These are phyloP conservation scores for Candida endomychidarum DNA, from an alignment of 805 yeast species.

Conservation along the genomic window DNA sequence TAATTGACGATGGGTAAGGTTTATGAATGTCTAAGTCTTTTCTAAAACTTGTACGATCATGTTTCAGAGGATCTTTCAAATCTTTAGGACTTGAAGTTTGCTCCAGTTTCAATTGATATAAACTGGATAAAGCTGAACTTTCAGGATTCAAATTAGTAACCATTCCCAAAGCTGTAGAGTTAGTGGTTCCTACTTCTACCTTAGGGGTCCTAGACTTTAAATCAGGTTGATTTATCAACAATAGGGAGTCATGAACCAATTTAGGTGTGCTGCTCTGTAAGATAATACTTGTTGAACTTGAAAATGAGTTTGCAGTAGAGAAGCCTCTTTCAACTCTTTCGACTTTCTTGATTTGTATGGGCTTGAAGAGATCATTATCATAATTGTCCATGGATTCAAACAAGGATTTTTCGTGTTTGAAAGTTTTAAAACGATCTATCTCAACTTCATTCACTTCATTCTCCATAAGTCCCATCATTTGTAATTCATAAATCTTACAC, in stretches of 20 bases:
- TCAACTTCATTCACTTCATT: constrained; percentile 74
- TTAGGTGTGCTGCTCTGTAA: constrained; percentile 10
- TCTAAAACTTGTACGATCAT: too few species aligned
- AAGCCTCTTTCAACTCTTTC: neutral
- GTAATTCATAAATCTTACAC: constrained; percentile 90
- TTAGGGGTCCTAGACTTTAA: constrained; percentile 17
- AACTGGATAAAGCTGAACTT: constrained; percentile 37
- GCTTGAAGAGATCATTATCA: constrained; percentile 57
- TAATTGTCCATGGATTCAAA: constrained; percentile 65
- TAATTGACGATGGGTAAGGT: constrained; percentile 10
- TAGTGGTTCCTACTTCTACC: constrained; percentile 31
- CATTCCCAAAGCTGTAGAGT: constrained; percentile 37
- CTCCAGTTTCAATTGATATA: constrained; percentile 34
- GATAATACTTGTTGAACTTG: neutral
- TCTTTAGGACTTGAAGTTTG: constrained; percentile 11
- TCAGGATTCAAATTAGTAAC: constrained; percentile 28
- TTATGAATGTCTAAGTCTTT: too few species aligned
- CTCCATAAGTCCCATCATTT: constrained; percentile 98
- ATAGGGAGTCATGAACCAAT: constrained; percentile 14
- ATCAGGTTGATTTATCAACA: constrained; percentile 10
- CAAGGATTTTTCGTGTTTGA: constrained; percentile 38
- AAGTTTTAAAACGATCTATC: constrained; percentile 54
- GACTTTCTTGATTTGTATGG: constrained; percentile 10
- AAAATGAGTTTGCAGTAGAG: constrained; percentile 1
- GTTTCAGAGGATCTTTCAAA: too few species aligned